Conservation (phyloP, 768 basidiomycete species). For the Solioccasus polychromus region DNA sequence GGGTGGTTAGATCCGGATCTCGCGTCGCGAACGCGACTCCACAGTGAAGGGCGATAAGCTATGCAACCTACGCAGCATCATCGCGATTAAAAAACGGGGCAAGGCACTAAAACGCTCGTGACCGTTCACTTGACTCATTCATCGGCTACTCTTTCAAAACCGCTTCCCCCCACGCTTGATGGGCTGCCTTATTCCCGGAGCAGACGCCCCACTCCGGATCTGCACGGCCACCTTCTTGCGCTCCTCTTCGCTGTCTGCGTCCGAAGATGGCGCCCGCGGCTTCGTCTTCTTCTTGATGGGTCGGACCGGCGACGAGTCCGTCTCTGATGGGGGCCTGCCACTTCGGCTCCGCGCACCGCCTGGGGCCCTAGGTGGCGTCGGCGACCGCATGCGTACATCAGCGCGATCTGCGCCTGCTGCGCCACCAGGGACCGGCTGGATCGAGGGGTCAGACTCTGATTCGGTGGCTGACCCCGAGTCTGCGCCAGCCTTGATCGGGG, state of each 20-base stretch:
- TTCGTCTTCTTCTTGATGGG: slow-evolving; percentile 50
- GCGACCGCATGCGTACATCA: slow-evolving; percentile 20
- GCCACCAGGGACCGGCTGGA: background rate
- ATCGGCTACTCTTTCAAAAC: too few relatives aligned
- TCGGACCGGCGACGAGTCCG: slow-evolving; percentile 51
- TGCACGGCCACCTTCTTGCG: slow-evolving; percentile 41
- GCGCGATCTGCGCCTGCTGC: slow-evolving; percentile 7
- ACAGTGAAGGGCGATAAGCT: too few relatives aligned
- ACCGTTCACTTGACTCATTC: too few relatives aligned
- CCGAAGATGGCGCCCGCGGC: slow-evolving; percentile 38
- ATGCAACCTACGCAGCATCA: too few relatives aligned
- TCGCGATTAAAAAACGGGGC: too few relatives aligned
- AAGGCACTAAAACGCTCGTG: too few relatives aligned
- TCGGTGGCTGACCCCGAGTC: slow-evolving; percentile 30
- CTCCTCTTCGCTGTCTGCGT: slow-evolving; percentile 60
- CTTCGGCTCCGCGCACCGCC: slow-evolving; percentile 23
- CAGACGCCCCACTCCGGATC: slow-evolving; percentile 39
- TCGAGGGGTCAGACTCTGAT: slow-evolving; percentile 20
- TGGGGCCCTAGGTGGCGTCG: slow-evolving; percentile 16
- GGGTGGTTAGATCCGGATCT: too few relatives aligned
- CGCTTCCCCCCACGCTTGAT: slow-evolving; percentile 73
- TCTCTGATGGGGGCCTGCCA: slow-evolving; percentile 32
- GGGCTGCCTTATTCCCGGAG: slow-evolving; percentile 65
- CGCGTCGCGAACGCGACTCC: too few relatives aligned
- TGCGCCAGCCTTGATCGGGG: slow-evolving; percentile 10